These are phyloP conservation scores for Salvia sclarea DNA, from an alignment of 305 asterid species.

Conservation along the genomic window DNA sequence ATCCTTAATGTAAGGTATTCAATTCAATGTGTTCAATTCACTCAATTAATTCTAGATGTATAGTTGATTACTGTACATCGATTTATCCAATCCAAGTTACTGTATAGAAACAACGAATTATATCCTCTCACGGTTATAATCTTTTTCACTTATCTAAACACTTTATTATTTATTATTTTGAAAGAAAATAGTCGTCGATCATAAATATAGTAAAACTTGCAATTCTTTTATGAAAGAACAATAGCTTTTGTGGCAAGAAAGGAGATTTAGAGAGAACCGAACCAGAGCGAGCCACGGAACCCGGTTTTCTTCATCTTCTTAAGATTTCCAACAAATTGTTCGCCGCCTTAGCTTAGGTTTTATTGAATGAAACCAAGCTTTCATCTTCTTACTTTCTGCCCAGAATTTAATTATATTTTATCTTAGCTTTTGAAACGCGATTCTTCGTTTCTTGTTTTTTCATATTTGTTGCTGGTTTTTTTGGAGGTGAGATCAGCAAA, in stretches of 20 bases:
- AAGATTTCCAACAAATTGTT: constrained; percentile 18
- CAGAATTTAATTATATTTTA: neutral
- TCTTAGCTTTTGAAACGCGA: neutral
- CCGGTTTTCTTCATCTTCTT: constrained; percentile 19
- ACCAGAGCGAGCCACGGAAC: constrained; percentile 24
- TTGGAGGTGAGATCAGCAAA: neutral
- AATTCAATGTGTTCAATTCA: too few relatives aligned
- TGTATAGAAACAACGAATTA: too few relatives aligned
- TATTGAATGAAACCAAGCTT: neutral
- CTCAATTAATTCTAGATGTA: too few relatives aligned
- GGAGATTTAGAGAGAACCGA: neutral
- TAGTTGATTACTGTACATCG: too few relatives aligned
- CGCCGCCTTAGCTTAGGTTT: constrained; percentile 40
- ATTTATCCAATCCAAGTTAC: too few relatives aligned
- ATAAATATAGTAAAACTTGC: too few relatives aligned
- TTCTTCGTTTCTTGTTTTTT: neutral
- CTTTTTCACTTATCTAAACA: too few relatives aligned
- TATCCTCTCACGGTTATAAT: too few relatives aligned
- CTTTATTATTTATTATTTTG: too few relatives aligned
- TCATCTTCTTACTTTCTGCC: neutral
- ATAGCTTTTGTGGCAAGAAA: neutral
- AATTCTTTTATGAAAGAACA: too few relatives aligned
- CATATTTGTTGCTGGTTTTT: neutral
- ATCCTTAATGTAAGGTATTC: too few relatives aligned
- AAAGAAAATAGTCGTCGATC: too few relatives aligned